phyloP scores from a whole-genome alignment of 2,329 filamentous ascomycete species.

The Colletotrichum lentis region DNA sequence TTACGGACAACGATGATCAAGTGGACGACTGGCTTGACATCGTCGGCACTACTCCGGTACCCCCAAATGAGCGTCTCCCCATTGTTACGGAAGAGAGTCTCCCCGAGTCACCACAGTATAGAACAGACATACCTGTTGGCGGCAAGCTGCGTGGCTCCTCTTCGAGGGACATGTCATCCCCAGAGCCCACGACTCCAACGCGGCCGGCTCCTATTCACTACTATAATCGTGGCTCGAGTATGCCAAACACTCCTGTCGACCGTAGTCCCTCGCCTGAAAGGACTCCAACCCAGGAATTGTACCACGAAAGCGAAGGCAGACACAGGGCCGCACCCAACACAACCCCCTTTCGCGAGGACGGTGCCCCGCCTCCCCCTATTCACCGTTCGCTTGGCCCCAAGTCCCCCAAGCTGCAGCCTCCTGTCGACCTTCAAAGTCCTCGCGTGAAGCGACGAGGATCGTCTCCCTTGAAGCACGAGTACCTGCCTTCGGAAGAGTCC shows the following conservation, averaged over 20 bases:
- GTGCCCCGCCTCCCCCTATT: slow-evolving; percentile 63
- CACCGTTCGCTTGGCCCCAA: slow-evolving; percentile 58
- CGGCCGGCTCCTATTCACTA: slow-evolving; percentile 49
- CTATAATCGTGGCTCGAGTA: slow-evolving; percentile 45
- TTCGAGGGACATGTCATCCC: slow-evolving; percentile 34
- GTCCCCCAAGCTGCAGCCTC: slow-evolving; percentile 53
- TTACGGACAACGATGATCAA: slow-evolving; percentile 78
- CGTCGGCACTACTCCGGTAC: slow-evolving; percentile 64
- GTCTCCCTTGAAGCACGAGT: slow-evolving; percentile 96
- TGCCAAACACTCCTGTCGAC: slow-evolving; percentile 44
- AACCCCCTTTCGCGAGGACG: slow-evolving; percentile 59
- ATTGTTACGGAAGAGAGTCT: slow-evolving; percentile 44
- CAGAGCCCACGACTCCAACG: slow-evolving; percentile 43
- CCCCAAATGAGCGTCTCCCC: slow-evolving; percentile 53
- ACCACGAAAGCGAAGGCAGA: slow-evolving; percentile 48
- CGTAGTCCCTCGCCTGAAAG: slow-evolving; percentile 46
- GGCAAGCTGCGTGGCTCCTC: slow-evolving; percentile 26
- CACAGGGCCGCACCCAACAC: slow-evolving; percentile 47
- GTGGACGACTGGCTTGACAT: slow-evolving; percentile 88
- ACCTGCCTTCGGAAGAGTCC: slow-evolving; percentile 79
- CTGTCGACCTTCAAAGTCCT: slow-evolving; percentile 55
- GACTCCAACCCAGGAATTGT: slow-evolving; percentile 50
- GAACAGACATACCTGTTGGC: slow-evolving; percentile 35
- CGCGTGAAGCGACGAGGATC: slow-evolving; percentile 77
- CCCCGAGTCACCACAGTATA: slow-evolving; percentile 26